Conservation (phyloP, 306 rosid genomes). For the Malus domestica region DNA sequence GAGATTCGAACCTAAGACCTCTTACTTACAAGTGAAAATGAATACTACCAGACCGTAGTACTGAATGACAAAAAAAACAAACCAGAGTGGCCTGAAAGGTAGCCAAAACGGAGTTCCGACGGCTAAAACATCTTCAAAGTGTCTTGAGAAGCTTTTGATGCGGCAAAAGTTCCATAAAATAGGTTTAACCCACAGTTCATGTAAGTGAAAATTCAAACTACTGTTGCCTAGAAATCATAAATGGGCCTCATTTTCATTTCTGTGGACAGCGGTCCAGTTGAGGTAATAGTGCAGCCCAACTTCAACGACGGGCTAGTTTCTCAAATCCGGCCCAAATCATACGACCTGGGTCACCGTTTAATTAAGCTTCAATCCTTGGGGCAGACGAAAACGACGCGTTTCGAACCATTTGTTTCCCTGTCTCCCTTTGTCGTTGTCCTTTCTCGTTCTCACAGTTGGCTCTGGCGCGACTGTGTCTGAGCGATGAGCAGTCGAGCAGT, state of each 20-base stretch:
- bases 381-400: neutral
- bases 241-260: no score
- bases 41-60: no score
- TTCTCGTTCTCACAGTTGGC: neutral
- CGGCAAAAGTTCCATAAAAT: no score
- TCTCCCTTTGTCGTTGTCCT: neutral
- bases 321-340: neutral
- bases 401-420: neutral
- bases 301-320: neutral
- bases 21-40: no score
- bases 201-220: no score
- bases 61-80: no score
- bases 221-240: no score
- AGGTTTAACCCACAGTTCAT: no score
- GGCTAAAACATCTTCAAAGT: no score
- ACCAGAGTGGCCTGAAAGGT: no score
- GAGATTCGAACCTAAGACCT: rapidly evolving
- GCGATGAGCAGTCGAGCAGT: conserved; percentile 35
- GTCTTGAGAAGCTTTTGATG: no score
- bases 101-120: no score
- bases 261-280: neutral
- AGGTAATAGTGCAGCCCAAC: neutral
- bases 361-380: neutral
- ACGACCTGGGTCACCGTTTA: neutral
- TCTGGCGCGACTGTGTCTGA: neutral